A percentile compares a stretch with the other conserved stretches of the same genome.
phyloP scores from a whole-genome alignment of 2,329 filamentous ascomycete species.

The Ophiostoma sp. region DNA sequence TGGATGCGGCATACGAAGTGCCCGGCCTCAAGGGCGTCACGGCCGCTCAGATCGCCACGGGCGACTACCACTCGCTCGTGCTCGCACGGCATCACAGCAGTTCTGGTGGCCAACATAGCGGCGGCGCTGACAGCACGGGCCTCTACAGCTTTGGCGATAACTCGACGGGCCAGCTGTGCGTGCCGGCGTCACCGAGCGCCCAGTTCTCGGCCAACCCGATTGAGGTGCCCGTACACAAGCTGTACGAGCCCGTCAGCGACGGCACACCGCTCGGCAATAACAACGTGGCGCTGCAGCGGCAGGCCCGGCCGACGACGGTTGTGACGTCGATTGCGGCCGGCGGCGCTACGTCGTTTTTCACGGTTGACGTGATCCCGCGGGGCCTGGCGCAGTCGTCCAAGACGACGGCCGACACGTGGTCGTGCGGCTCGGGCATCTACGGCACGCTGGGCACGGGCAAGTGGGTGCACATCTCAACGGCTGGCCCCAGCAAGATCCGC shows the following conservation, averaged over 20 bases:
- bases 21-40: conserved; percentile 63
- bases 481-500: conserved; percentile 73
- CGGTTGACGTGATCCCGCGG: conserved; percentile 61
- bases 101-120: neutral
- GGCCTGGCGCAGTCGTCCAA: conserved; percentile 34
- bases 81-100: conserved; percentile 51
- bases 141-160: conserved; percentile 91
- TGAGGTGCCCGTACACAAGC: conserved; percentile 61
- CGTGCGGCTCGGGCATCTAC: conserved; percentile 78
- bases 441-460: conserved; percentile 78
- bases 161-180: conserved; percentile 82
- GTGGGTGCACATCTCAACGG: conserved; percentile 80
- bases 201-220: conserved; percentile 64
- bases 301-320: conserved; percentile 39
- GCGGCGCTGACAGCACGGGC: conserved; percentile 50
- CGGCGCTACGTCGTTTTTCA: conserved; percentile 81
- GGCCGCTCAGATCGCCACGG: conserved; percentile 69
- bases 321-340: conserved; percentile 80
- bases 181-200: conserved; percentile 60
- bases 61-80: conserved; percentile 79
- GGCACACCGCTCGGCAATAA: conserved; percentile 49
- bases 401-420: conserved; percentile 65
- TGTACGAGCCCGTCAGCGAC: conserved; percentile 52
- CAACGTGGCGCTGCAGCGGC: conserved; percentile 1
- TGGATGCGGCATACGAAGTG: conserved; percentile 79